Base-by-base conservation (phyloP, 78 protist genomes). In the Carpediemonas membranifera region DNA sequence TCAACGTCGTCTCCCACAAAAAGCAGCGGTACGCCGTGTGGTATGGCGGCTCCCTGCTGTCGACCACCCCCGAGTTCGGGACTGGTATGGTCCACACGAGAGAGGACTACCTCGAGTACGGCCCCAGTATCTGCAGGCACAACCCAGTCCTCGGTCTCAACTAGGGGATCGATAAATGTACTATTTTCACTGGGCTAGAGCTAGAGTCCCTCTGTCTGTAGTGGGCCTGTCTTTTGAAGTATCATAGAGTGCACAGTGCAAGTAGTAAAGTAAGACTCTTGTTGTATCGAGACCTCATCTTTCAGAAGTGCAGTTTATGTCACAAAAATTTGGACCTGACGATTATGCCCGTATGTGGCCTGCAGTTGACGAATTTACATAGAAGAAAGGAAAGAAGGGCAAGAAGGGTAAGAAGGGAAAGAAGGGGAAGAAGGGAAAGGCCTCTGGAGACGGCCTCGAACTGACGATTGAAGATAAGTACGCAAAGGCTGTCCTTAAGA, bases 21-120 rank as follows among this genome's bases (percentile, higher is more conserved):
- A 57, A 65, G 80, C 96, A 91, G 82, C 83, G 96, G 50, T 36
- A 14, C 34, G 65, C 65, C 34, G 65, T 60, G 31, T 60, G n/a
- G 30, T 27, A 33, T 2, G 74, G 74, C 0, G 98, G 97, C 60
- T 75, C 88, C 34, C 73, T 90, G 86, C 63, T 94, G 7, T 95
- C 91, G n/a, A 39, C 80, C 30, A 77, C 87, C 24, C 91, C 93
- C 68, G 91, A 88, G 65, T 90, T 92, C 81, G 68, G 61, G 84
- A 43, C 47, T 7, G 90, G n/a, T n/a, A n/a, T 85, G 35, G 75
- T 79, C 73, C 84, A 86, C 75, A 87, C 96, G 52, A 88, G 89
- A 75, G 88, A 63, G 43, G 80, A 87, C 62, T 94, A 94, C 80
- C 93, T 89, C 16, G 98, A 94, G 77, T 1, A 76, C 54, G 98